phyloP scores from a whole-genome alignment of 1,139 yeast genomes.

The Zygosaccharomyces pseudobailii region DNA sequence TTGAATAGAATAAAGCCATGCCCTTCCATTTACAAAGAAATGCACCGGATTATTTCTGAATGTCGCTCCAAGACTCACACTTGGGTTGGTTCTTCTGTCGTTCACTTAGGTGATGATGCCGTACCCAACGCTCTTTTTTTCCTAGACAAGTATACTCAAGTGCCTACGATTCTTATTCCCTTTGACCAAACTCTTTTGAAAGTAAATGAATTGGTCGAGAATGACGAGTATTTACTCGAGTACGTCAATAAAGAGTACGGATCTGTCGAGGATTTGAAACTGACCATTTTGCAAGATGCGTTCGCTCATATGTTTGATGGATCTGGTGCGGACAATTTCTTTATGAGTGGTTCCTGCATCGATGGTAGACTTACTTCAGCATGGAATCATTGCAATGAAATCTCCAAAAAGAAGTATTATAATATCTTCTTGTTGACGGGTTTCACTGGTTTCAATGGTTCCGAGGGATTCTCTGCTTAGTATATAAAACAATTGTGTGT shows the following conservation, averaged over 20 bases:
- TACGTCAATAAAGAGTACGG: slow-evolving; percentile 57
- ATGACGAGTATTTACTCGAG: slow-evolving; percentile 44
- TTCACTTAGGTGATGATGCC: slow-evolving; percentile 72
- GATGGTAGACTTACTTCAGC: slow-evolving; percentile 75
- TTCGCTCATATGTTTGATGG: slow-evolving; percentile 74
- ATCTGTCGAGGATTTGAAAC: slow-evolving; percentile 45
- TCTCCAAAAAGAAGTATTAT: slow-evolving; percentile 58
- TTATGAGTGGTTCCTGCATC: slow-evolving; percentile 74
- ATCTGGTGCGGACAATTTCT: slow-evolving; percentile 73
- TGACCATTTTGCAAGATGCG: slow-evolving; percentile 57
- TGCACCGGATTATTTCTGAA: slow-evolving; percentile 58
- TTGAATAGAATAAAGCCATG: slow-evolving; percentile 66
- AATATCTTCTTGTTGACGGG: slow-evolving; percentile 62
- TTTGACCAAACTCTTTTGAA: slow-evolving; percentile 52
- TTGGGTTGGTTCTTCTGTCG: slow-evolving; percentile 75
- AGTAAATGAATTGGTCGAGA: slow-evolving; percentile 44
- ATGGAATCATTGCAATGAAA: slow-evolving; percentile 73
- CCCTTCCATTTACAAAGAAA: slow-evolving; percentile 59
- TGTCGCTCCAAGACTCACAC: slow-evolving; percentile 56
- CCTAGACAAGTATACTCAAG: slow-evolving; percentile 69
- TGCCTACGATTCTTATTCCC: slow-evolving; percentile 67
- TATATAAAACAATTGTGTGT: background rate
- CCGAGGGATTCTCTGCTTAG: slow-evolving; percentile 43
- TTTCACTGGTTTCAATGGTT: slow-evolving; percentile 70
- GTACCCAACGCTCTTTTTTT: slow-evolving; percentile 75